Evolutionary conservation across 202 grass and related monocot genomes (phyloP), one percentile per base, ranked within the genome.

Genomic region (Schoenoplectus tabernaemontani): DNA sequence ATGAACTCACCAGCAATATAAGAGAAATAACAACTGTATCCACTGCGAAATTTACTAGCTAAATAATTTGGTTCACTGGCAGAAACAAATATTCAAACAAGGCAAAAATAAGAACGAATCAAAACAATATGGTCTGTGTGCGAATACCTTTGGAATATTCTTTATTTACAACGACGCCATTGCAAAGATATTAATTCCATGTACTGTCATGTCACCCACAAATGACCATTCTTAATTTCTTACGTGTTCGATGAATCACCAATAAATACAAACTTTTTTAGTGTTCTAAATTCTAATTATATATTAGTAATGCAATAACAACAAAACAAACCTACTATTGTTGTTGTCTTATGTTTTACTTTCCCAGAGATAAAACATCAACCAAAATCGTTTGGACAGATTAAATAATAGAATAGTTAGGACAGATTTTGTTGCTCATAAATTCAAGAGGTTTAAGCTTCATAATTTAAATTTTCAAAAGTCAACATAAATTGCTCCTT

Each of bases 81-180:
- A 48, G 42, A 68, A 67, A 68, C 22, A 23, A 26, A 47, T 13
- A 71, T 71, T 71, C 28, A 47, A 67, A 11, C 42, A 7, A 15
- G 2, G 42, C 41, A 71, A 71, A 48, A 22, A 48, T 41, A 65
- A 72, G 38, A 48, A 32, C 15, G 7, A 15, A 32, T 12, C 42
- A 73, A 73, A 73, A 30, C 23, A 28, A 73, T 28, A 73, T 53
- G 46, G 26, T 4, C 53, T 34, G 10, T 34, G 46, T 1, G 15
- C 6, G 53, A n/a, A 53, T 53, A 26, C 28, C 26, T 15, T 54
- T 54, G 26, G 70, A 74, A 74, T 74, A 74, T 74, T 74, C 70
- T 74, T 74, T 74, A 5, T 13, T 73, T 73, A 48, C 26, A 74
- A 73, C 16, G 64, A 43, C n/a, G 64, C 19, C 64, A 44, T 28